phyloP scores from a whole-genome alignment of 768 basidiomycete species.

The Pleurotus giganteus region DNA sequence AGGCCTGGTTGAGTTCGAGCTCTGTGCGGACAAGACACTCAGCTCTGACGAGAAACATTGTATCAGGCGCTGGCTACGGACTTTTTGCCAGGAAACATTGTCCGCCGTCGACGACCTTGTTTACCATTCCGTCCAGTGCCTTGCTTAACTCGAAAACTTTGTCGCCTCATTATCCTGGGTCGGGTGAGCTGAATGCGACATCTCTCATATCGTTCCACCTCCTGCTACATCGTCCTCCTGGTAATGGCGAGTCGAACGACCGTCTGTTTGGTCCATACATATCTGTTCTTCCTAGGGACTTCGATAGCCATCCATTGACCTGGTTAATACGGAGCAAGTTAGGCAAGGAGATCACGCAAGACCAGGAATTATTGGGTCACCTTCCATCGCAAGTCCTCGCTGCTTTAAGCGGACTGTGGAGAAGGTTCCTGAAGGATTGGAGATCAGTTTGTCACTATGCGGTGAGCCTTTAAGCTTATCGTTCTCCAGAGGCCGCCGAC shows the following conservation, averaged over 20 bases:
- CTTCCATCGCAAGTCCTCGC: slow-evolving; percentile 48
- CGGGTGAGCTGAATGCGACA: slow-evolving; percentile 48
- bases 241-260: slow-evolving; percentile 44
- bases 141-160: slow-evolving; percentile 77
- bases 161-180: slow-evolving; percentile 49
- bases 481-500: slow-evolving; percentile 19
- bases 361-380: slow-evolving; percentile 29
- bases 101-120: slow-evolving; percentile 50
- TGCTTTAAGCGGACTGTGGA: slow-evolving; percentile 40
- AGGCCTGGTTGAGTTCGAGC: slow-evolving; percentile 49
- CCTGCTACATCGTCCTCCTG: slow-evolving; percentile 56
- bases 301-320: slow-evolving; percentile 79
- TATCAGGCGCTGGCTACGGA: slow-evolving; percentile 65
- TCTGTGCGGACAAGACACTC: slow-evolving; percentile 6
- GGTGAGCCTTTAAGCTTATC: slow-evolving; percentile 36
- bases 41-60: neutral
- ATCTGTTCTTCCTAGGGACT: slow-evolving; percentile 68
- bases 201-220: slow-evolving; percentile 85
- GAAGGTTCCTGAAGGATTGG: slow-evolving; percentile 63
- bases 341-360: slow-evolving; percentile 13
- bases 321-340: slow-evolving; percentile 48
- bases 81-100: slow-evolving; percentile 46
- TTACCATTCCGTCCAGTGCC: slow-evolving; percentile 67
- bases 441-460: slow-evolving; percentile 43
- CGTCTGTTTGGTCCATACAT: slow-evolving; percentile 74